Conservation (phyloP, 257 asterid genomes). For the Nicotiana tabacum region DNA sequence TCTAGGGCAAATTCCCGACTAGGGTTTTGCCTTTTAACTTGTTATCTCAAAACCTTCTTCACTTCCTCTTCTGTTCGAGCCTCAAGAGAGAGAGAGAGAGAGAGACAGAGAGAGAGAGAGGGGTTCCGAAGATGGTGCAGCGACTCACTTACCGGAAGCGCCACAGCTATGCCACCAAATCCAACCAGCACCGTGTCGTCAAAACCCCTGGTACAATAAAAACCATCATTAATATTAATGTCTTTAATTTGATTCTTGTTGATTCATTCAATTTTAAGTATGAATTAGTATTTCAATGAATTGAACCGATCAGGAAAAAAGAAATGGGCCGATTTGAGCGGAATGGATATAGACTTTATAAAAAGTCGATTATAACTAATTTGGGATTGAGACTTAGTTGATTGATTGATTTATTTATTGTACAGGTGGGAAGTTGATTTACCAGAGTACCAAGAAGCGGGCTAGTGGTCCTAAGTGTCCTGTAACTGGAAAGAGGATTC, state of each 20-base stretch:
- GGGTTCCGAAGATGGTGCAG: constrained; percentile 17
- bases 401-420: neutral
- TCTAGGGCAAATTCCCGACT: constrained; percentile 7
- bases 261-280: neutral
- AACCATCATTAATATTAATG: neutral
- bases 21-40: neutral
- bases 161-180: constrained; percentile 26
- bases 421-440: constrained; percentile 4
- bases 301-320: too few relatives aligned
- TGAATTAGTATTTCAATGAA: neutral
- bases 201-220: constrained; percentile 18
- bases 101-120: neutral
- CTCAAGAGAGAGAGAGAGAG: neutral
- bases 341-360: neutral
- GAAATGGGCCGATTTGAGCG: neutral
- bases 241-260: neutral
- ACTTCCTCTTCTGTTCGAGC: neutral
- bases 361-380: neutral
- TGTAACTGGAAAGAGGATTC: constrained; percentile 22
- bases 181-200: constrained; percentile 21
- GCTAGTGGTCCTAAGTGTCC: constrained; percentile 22
- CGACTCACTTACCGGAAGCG: constrained; percentile 20
- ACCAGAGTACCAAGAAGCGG: constrained; percentile 13
- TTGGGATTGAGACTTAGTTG: neutral
- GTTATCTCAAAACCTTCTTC: neutral